Evolutionary conservation across 129 eudicot genomes (phyloP).

Genomic region (Glebionis coronaria): DNA sequence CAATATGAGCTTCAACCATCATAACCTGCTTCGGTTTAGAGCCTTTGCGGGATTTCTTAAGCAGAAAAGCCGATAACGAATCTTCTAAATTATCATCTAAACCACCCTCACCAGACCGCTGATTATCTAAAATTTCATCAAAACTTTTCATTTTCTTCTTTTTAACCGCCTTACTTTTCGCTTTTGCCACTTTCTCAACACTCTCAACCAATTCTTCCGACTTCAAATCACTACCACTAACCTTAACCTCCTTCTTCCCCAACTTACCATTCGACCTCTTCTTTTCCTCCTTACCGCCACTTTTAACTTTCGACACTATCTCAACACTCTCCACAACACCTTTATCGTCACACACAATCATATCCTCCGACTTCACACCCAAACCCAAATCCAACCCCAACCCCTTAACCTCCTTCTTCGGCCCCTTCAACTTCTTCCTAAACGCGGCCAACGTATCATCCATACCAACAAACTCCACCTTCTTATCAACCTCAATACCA

Average conservation of each 20-base stretch:
- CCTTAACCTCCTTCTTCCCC: slow-evolving; percentile 20
- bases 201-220: slow-evolving; percentile 26
- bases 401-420: slow-evolving; percentile 56
- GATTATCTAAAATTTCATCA: neutral
- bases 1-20: slow-evolving; percentile 29
- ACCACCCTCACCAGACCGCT: neutral
- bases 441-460: slow-evolving; percentile 86
- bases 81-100: slow-evolving; percentile 52
- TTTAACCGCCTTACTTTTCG: slow-evolving; percentile 29
- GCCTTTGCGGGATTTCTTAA: slow-evolving; percentile 44
- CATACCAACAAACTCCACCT: slow-evolving; percentile 70
- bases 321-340: neutral
- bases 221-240: slow-evolving; percentile 16
- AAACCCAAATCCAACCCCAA: slow-evolving; percentile 32
- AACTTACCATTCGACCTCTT: slow-evolving; percentile 33
- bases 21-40: slow-evolving; percentile 34
- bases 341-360: slow-evolving; percentile 13
- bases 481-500: slow-evolving; percentile 33
- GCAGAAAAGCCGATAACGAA: slow-evolving; percentile 59
- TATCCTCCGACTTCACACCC: slow-evolving; percentile 26
- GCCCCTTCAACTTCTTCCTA: slow-evolving; percentile 82
- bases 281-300: slow-evolving; percentile 31
- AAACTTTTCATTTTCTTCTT: slow-evolving; percentile 24
- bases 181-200: slow-evolving; percentile 30
- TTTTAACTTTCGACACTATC: slow-evolving; percentile 20